Evolutionary conservation across 2,329 filamentous ascomycete genomes (phyloP).

Genomic region (Stemphylium vesicarium): DNA sequence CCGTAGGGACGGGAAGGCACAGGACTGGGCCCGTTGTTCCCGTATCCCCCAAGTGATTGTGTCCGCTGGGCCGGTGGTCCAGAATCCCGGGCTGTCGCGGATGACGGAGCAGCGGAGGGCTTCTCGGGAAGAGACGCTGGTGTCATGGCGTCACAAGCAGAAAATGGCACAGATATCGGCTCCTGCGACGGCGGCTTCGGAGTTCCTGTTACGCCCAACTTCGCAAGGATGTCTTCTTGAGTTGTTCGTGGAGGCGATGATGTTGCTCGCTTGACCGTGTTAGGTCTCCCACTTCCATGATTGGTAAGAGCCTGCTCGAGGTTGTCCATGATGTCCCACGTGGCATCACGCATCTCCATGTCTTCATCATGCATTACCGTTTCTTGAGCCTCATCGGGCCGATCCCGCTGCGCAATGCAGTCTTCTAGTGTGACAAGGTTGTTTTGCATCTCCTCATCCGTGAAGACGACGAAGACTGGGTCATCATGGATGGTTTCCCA

Average conservation of each 20-base stretch:
- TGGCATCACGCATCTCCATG: conserved; percentile 43
- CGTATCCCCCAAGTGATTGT: conserved; percentile 31
- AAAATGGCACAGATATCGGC: conserved; percentile 18
- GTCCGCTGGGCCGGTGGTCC: conserved; percentile 23
- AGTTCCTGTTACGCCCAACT: conserved; percentile 46
- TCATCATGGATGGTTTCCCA: conserved; percentile 60
- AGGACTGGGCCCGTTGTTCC: conserved; percentile 16
- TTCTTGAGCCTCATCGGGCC: conserved; percentile 39
- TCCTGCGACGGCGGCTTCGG: conserved; percentile 44
- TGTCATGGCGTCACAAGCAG: conserved; percentile 15
- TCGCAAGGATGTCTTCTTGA: conserved; percentile 48
- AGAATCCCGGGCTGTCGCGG: not conserved
- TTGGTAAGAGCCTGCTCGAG: conserved; percentile 47
- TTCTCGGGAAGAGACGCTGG: conserved; percentile 26
- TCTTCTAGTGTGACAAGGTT: conserved; percentile 52
- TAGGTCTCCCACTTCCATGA: conserved; percentile 17
- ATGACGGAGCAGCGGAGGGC: conserved; percentile 16
- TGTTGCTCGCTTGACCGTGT: not conserved
- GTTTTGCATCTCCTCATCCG: conserved; percentile 45
- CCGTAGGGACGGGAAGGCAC: conserved; percentile 33
- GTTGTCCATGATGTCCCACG: conserved; percentile 49
- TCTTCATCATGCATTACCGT: conserved; percentile 33
- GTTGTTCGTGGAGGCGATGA: conserved; percentile 21
- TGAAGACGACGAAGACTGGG: conserved; percentile 57
- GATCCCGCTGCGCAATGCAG: conserved; percentile 50